Base-by-base conservation (phyloP, 2,329 filamentous ascomycete genomes). In the Colletotrichum liriopes region DNA sequence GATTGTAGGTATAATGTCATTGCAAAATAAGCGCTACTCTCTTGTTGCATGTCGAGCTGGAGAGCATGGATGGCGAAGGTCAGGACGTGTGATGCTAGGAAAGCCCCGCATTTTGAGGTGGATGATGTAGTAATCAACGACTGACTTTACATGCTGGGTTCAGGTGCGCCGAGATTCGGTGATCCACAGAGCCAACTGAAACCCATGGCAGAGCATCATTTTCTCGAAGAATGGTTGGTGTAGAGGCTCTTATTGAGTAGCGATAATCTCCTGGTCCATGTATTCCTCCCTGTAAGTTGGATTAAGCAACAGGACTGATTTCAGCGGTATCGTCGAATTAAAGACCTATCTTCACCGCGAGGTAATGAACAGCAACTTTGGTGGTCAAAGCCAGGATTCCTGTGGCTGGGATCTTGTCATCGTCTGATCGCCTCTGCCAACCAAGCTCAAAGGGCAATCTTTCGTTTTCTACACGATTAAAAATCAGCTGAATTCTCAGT, bases 351-450 rank as follows among this genome's bases (percentile, higher is more conserved):
- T 64, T 64, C 29, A 32, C 58, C 2, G 65, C 69, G 1, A 64
- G 52, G 32, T 68, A 72, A 8, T 64, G 51, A n/a, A 54, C 59
- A 4, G 56, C 69, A 18, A 59, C 65, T 65, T 72, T 43, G 6
- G 65, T 64, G 2, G 58, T 68, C 51, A 68, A 29, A 43, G 41
- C 65, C 65, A 63, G 37, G 8, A 54, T 64, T 3, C 69, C 69
- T 4, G 51, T 68, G 12, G 65, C 65, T 26, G 69, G 58, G 59
- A 58, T 69, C 23, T 60, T 62, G 7, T 68, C 69, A 12, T 69
- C 43, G 29, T 72, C 65, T 14, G 52, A 52, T 18, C 59, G 65
- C n/a, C 59, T 68, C 37, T 60, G 23, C 69, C 65, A 72, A 11
- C 52, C 69, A 11, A 68, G 52, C 43, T 59, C 52, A 5, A 45